These are phyloP conservation scores for Thelonectria blattea DNA, from an alignment of 2,329 filamentous ascomycete species.

Conservation along the genomic window DNA sequence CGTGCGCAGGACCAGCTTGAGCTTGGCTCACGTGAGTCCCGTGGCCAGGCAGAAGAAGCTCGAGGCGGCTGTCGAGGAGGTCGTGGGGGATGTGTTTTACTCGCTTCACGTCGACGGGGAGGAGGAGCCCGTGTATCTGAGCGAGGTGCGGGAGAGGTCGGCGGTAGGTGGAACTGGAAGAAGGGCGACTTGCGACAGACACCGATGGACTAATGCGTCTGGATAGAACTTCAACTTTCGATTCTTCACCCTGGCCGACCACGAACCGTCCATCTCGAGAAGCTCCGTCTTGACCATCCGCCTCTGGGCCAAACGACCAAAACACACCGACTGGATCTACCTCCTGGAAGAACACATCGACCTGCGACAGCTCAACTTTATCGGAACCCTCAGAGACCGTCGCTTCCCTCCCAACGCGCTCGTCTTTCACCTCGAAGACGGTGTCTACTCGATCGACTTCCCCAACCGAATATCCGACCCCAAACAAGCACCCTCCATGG, in stretches of 20 bases:
- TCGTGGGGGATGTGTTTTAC: conserved; percentile 89
- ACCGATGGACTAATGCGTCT: conserved; percentile 13
- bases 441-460: conserved; percentile 82
- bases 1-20: conserved; percentile 56
- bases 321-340: conserved; percentile 59
- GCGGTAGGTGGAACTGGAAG: conserved; percentile 56
- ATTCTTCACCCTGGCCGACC: conserved; percentile 76
- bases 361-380: conserved; percentile 75
- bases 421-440: conserved; percentile 84
- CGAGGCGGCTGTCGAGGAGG: conserved; percentile 72
- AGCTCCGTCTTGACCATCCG: conserved; percentile 69
- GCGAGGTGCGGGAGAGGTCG: conserved; percentile 78
- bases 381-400: conserved; percentile 73
- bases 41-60: conserved; percentile 73
- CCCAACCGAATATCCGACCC: conserved; percentile 57
- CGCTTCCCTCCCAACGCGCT: conserved; percentile 82
- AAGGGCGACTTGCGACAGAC: background rate
- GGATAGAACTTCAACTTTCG: conserved; percentile 82
- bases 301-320: conserved; percentile 72
- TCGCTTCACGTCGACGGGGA: conserved; percentile 74
- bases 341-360: conserved; percentile 77
- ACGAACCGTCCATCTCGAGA: conserved; percentile 69
- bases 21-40: conserved; percentile 53
- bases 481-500: conserved; percentile 56
- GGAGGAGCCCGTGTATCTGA: conserved; percentile 84